A percentile compares a stretch with the other conserved stretches of the same genome.
phyloP scores from a whole-genome alignment of 1,139 yeast species.

The Taphrina pruni region DNA sequence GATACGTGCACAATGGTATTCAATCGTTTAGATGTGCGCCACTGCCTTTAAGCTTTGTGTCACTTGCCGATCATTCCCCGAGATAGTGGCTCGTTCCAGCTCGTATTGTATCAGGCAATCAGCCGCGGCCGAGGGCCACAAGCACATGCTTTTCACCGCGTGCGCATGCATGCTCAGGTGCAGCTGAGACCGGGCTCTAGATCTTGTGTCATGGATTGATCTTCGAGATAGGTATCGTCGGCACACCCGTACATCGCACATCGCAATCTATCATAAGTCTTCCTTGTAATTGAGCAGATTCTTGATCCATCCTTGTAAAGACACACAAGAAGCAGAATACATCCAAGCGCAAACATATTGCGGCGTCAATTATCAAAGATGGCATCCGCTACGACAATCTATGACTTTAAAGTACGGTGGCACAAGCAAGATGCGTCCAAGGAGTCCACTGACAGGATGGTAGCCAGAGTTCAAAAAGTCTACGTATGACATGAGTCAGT shows the following conservation, averaged over 20 bases:
- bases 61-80: not conserved
- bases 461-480: constrained; percentile 56
- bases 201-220: too few species aligned
- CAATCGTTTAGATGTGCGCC: not conserved
- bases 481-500: constrained; percentile 68
- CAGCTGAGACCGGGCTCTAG: too few species aligned
- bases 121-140: not conserved
- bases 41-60: not conserved
- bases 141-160: not conserved
- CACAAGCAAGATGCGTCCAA: not conserved
- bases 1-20: not conserved
- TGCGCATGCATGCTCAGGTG: not conserved
- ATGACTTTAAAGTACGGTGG: constrained; percentile 53
- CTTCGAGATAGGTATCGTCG: too few species aligned
- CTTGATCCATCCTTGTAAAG: too few species aligned
- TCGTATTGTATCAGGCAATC: not conserved
- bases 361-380: constrained; percentile 7
- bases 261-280: too few species aligned
- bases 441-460: not conserved
- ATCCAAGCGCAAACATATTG: not conserved
- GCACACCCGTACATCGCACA: too few species aligned
- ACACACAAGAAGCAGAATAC: too few species aligned
- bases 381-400: constrained; percentile 41
- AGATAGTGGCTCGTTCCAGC: constrained; percentile 1
- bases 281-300: too few species aligned